Evolutionary conservation across 2,329 filamentous ascomycete genomes (phyloP).

Genomic region (Venturia aucupariae): DNA sequence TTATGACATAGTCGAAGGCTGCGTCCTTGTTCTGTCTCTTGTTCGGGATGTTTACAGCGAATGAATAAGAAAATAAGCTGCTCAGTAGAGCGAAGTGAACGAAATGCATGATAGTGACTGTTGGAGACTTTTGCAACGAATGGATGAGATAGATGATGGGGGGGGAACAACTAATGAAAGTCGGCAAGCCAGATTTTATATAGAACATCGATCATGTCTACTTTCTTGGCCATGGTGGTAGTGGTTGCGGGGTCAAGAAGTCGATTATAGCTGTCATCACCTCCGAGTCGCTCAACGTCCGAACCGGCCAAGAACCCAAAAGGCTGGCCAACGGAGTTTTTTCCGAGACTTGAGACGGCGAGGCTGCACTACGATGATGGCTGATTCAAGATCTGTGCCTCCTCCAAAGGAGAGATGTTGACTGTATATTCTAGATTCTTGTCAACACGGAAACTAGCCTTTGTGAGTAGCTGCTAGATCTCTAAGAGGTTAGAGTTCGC

Average conservation of each 20-base stretch:
- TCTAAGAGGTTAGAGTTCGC: too few relatives aligned
- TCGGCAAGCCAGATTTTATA: neutral
- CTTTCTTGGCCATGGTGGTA: neutral
- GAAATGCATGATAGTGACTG: neutral
- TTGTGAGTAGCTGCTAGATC: too few relatives aligned
- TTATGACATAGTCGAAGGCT: constrained; percentile 5
- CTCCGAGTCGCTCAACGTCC: neutral
- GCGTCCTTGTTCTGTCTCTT: neutral
- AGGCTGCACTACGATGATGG: neutral
- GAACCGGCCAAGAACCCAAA: too few relatives aligned
- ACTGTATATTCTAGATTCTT: neutral
- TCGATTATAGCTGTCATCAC: neutral
- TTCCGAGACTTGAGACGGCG: neutral
- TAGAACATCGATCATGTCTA: neutral
- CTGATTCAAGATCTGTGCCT: neutral
- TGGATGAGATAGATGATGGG: neutral
- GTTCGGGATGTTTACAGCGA: neutral
- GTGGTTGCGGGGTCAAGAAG: neutral
- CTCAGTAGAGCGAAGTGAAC: neutral
- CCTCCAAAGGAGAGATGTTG: neutral
- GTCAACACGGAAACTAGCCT: too few relatives aligned
- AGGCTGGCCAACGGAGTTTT: neutral
- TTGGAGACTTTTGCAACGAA: neutral
- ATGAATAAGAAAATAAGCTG: neutral
- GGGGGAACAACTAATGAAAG: neutral